Base-by-base conservation (phyloP, 352 stramenopile species). In the Pythium guiyangense region DNA sequence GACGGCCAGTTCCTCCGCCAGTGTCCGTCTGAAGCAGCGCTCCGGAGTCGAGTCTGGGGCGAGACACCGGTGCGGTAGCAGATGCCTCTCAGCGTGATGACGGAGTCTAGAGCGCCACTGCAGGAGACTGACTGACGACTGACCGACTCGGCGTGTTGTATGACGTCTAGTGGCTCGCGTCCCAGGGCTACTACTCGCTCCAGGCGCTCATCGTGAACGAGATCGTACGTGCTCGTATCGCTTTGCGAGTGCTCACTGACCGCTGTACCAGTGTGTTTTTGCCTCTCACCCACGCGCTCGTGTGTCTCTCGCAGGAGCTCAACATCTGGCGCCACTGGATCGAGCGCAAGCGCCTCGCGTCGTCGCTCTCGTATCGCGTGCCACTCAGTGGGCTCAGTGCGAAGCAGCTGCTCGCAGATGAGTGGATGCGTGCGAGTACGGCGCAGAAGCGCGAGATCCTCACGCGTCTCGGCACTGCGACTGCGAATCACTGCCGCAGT, bases 191-290 rank as follows among this genome's bases (percentile, higher is more conserved):
- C 54, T 88, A 88, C 37, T 76, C 77, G 10, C 45, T 92, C 3
- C 67, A 85, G 42, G 77, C 79, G 11, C 62, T 91, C 4, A 64
- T 92, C 34, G 71, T 83, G 34, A 90, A 91, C 60, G 80, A 89
- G 49, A 86, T 92, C 63, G 83, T 92, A 62, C 39, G 78, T 80
- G 12, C 15, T n/a, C n/a, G n/a, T 18, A 10, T 51, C 4, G 17
- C 0, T 43, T 22, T 17, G 18, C 22, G 15, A 15, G 43, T 43
- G 14, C 29, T 42, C 25, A 6, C 18, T 46, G 20, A 11, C 18
- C 5, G 27, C 46, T 34, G 9, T n/a, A n/a, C 54, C 48, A 34
- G 15, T n/a, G 15, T 43, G 8, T 14, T 54, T 47, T 10, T 27
- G 17, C 15, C 42, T 47, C 5, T 47, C 39, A 45, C 14, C 14